Evolutionary conservation across 805 yeast genomes (phyloP).

Genomic region (Scheffersomyces ergatensis): DNA sequence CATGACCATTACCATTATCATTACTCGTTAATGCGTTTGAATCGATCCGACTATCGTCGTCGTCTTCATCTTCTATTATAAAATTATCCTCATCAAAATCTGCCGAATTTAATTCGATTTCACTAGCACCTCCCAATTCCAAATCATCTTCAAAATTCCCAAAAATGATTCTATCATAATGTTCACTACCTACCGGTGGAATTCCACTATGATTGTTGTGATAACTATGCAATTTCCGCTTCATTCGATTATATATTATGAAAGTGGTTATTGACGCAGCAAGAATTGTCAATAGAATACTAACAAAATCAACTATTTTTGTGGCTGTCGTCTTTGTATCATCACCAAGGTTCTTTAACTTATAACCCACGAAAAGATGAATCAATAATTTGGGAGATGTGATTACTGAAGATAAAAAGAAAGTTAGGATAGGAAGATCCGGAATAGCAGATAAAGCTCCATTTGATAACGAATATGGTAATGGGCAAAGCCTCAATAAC

Average conservation of each 20-base stretch:
- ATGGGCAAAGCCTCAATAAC: constrained; percentile 80
- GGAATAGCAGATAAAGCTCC: constrained; percentile 92
- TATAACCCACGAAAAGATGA: constrained; percentile 74
- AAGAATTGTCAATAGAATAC: constrained; percentile 54
- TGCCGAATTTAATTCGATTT: constrained; percentile 33
- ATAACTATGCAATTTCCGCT: constrained; percentile 29
- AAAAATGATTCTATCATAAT: constrained; percentile 32
- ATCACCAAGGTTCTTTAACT: constrained; percentile 67
- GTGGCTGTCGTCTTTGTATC: constrained; percentile 45
- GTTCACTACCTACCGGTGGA: background rate
- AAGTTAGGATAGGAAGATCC: constrained; percentile 59
- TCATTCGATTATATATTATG: constrained; percentile 60
- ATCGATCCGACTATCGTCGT: background rate
- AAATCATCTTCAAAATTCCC: constrained; percentile 41
- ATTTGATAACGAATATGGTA: constrained; percentile 88
- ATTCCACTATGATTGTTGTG: constrained; percentile 11
- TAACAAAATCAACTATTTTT: constrained; percentile 58
- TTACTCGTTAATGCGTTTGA: background rate
- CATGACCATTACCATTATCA: too few species aligned
- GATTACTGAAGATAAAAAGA: constrained; percentile 65
- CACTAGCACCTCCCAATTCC: constrained; percentile 20
- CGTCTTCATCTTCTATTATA: constrained; percentile 36
- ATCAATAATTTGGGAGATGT: constrained; percentile 83
- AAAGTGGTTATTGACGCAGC: constrained; percentile 63
- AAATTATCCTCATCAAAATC: constrained; percentile 41